phyloP scores from a whole-genome alignment of 352 stramenopile species.

The Globisporangium barbulae region DNA sequence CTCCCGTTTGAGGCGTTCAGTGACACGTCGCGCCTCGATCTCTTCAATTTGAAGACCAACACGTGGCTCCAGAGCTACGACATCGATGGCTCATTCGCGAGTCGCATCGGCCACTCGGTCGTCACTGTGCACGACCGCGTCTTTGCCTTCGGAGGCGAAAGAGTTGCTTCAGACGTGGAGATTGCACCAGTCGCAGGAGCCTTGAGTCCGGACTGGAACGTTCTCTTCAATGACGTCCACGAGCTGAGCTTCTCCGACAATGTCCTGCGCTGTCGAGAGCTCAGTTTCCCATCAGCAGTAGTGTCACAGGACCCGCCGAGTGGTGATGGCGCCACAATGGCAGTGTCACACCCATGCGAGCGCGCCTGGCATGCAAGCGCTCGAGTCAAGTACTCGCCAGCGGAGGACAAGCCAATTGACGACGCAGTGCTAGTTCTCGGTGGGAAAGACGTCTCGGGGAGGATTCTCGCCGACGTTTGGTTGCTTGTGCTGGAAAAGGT shows the following conservation, averaged over 20 bases:
- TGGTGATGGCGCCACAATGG: slow-evolving; percentile 7
- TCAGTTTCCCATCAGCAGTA: slow-evolving; percentile 8
- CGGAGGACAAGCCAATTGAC: slow-evolving; percentile 10
- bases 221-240: slow-evolving; percentile 34
- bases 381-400: slow-evolving; percentile 19
- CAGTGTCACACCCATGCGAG: slow-evolving; percentile 5
- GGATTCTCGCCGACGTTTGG: slow-evolving; percentile 46
- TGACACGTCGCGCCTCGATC: slow-evolving; percentile 35
- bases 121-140: slow-evolving; percentile 35
- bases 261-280: slow-evolving; percentile 35
- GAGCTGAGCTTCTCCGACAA: slow-evolving; percentile 39
- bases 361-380: slow-evolving; percentile 49
- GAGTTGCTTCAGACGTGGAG: slow-evolving; percentile 12
- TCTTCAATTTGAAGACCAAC: slow-evolving; percentile 53
- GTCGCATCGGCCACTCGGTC: slow-evolving; percentile 50
- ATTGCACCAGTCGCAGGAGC: background rate
- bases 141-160: slow-evolving; percentile 62
- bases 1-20: slow-evolving; percentile 24
- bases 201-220: background rate
- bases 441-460: slow-evolving; percentile 32
- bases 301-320: slow-evolving; percentile 8
- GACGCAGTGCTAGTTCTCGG: slow-evolving; percentile 48
- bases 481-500: slow-evolving; percentile 26
- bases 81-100: slow-evolving; percentile 44
- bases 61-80: slow-evolving; percentile 60